Base-by-base conservation (phyloP, 73 alveolate genomes). In the Paraurostyla sp. region DNA sequence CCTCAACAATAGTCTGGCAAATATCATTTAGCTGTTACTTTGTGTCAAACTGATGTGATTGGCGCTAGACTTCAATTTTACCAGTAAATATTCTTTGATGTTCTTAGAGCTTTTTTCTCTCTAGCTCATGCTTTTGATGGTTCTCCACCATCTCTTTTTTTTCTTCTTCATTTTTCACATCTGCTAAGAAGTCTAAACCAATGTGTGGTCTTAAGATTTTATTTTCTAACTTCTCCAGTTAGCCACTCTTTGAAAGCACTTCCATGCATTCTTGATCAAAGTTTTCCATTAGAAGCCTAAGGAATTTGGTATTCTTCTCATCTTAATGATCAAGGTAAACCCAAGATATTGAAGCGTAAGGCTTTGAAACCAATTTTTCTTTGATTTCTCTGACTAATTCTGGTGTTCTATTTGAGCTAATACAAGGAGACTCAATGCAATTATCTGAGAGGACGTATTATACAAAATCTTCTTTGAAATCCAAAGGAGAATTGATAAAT, bases 261-360 rank as follows among this genome's bases (percentile, higher is more conserved):
- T 45, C 22, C 46, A 73, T 73, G 50, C 65, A 2, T 73, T 73
- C 41, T 6, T 23, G 20, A 35, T 43, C 65, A 49, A 45, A 73
- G 29, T 78, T 54, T 40, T 78, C 89, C 78, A 11, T 27, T n/a
- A 78, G 22, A 15, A 40, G 45, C 25, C 32, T 42, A 1, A 78
- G 22, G 32, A 51, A 78, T 0, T 78, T 25, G 11, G 27, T 36
- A 43, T 50, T 51, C 59, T 50, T 11, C 4, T 0, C 22, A 13
- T 16, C 42, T 23, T 22, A 3, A 16, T 76, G 89, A 35, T 78
- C 89, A 6, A 78, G 3, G 32, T 13, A 78, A 23, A 78, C 63
- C 89, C 89, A 78, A 9, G 89, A 51, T 16, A 78, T 78, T 38
- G 51, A 52, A 35, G 62, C 3, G 40, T 78, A 78, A 54, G 89